Percentiles rank a stretch among this genome's conserved stretches.
Evolutionary conservation across 2,329 filamentous ascomycete genomes (phyloP).

Genomic region (Sporothrix phasma): DNA sequence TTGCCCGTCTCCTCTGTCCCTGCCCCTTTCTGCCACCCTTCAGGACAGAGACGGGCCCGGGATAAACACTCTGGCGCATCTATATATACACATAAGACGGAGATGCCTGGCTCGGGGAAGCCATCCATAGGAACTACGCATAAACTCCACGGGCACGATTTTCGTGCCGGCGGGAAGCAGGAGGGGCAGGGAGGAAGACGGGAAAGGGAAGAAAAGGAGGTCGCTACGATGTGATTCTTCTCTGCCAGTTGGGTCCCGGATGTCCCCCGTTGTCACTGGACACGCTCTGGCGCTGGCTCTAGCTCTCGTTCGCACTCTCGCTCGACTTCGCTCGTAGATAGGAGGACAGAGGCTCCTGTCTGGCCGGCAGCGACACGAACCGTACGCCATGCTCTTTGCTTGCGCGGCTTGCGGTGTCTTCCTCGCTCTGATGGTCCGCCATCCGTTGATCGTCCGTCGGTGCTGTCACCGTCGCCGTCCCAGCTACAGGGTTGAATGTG

Average conservation of each 20-base stretch:
- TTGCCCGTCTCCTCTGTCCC: not conserved
- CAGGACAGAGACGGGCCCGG: not conserved
- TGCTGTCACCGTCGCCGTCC: conserved; percentile 23
- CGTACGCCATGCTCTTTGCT: not conserved
- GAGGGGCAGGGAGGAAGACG: not conserved
- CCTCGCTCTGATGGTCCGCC: not conserved
- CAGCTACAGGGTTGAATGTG: conserved; percentile 34
- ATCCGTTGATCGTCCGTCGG: conserved; percentile 27
- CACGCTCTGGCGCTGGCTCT: too few relatives aligned
- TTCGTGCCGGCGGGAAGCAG: not conserved
- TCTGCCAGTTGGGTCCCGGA: not conserved
- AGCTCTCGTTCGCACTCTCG: not conserved
- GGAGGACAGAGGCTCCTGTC: not conserved
- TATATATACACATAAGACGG: too few relatives aligned
- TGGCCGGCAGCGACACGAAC: not conserved
- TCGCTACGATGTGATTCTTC: not conserved
- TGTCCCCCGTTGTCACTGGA: not conserved
- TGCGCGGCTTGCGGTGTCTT: not conserved
- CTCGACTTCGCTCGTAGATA: too few relatives aligned
- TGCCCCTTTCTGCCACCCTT: not conserved
- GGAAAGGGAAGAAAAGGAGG: not conserved
- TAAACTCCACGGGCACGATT: not conserved
- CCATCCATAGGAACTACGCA: not conserved
- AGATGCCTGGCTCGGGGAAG: not conserved
- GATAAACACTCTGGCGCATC: not conserved